Evolutionary conservation across 345 rosid species (phyloP).

Genomic region (Anastatica hierochuntica): DNA sequence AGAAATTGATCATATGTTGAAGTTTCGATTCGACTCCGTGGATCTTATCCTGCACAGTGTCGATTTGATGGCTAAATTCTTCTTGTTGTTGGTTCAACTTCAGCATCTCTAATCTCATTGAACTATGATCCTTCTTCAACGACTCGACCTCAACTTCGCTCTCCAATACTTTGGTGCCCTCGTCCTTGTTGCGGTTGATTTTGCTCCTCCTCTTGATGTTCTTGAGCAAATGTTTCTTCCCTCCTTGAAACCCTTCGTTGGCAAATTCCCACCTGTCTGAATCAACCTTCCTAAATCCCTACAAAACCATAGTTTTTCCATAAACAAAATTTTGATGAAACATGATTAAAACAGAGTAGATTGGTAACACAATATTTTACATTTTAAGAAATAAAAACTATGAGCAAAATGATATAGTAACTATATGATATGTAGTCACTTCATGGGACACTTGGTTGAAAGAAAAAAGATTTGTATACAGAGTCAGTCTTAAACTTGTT

Average conservation of each 20-base stretch:
- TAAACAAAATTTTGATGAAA: not conserved
- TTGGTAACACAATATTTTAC: not conserved
- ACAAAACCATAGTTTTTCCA: not conserved
- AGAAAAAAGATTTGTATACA: not conserved
- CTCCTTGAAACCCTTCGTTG: slow-evolving; percentile 66
- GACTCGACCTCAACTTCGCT: slow-evolving; percentile 22
- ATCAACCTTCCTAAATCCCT: slow-evolving; percentile 80
- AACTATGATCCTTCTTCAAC: slow-evolving; percentile 39
- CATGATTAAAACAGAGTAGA: not conserved
- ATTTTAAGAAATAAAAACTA: not conserved
- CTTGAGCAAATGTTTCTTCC: slow-evolving; percentile 61
- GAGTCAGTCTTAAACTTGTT: too few species aligned
- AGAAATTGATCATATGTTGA: slow-evolving; percentile 50
- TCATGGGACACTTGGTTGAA: not conserved
- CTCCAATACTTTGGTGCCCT: not conserved
- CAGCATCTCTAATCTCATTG: slow-evolving; percentile 40
- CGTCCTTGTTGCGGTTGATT: slow-evolving; percentile 30
- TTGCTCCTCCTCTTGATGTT: slow-evolving; percentile 58
- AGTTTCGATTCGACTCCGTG: slow-evolving; percentile 42
- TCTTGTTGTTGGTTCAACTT: slow-evolving; percentile 52
- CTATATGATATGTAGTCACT: not conserved
- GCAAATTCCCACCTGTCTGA: slow-evolving; percentile 80
- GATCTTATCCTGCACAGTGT: slow-evolving; percentile 40
- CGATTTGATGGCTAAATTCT: slow-evolving; percentile 35
- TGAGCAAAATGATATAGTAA: too few species aligned